Percentiles rank a stretch among this genome's conserved stretches.
Evolutionary conservation across 352 stramenopile genomes (phyloP).

Genomic region (Phytophthora brassicae): DNA sequence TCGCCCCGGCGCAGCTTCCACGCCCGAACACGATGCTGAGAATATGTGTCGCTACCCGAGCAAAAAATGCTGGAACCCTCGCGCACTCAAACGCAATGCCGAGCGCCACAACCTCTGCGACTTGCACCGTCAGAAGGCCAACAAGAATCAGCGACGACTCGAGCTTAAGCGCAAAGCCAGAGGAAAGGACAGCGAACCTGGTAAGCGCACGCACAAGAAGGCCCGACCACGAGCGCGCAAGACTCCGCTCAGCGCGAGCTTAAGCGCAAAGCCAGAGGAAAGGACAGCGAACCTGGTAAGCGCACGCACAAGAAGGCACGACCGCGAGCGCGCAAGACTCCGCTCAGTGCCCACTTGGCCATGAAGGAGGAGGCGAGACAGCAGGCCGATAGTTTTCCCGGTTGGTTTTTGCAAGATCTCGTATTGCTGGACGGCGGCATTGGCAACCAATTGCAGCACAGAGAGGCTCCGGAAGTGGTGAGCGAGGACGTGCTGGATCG

Average conservation of each 20-base stretch:
- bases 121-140: slow-evolving; percentile 62
- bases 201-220: slow-evolving; percentile 29
- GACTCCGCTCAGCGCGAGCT: slow-evolving; percentile 38
- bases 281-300: slow-evolving; percentile 16
- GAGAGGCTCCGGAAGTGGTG: not conserved
- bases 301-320: slow-evolving; percentile 28
- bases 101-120: slow-evolving; percentile 62
- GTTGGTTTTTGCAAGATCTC: slow-evolving; percentile 34
- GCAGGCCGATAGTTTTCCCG: slow-evolving; percentile 7
- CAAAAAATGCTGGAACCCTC: slow-evolving; percentile 49
- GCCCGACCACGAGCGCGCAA: slow-evolving; percentile 13
- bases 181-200: slow-evolving; percentile 15
- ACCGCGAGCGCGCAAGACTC: slow-evolving; percentile 17
- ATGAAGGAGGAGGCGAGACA: slow-evolving; percentile 43
- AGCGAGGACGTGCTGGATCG: slow-evolving; percentile 23
- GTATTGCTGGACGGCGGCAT: slow-evolving; percentile 31
- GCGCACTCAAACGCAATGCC: slow-evolving; percentile 47
- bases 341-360: slow-evolving; percentile 41
- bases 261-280: slow-evolving; percentile 33
- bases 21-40: slow-evolving; percentile 13
- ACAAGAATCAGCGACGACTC: slow-evolving; percentile 67
- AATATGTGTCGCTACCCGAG: slow-evolving; percentile 50
- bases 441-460: slow-evolving; percentile 19
- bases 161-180: slow-evolving; percentile 45
- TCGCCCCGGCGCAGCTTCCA: slow-evolving; percentile 5